Conservation (phyloP, 2,329 filamentous ascomycete species). For the Daldinia sp. region DNA sequence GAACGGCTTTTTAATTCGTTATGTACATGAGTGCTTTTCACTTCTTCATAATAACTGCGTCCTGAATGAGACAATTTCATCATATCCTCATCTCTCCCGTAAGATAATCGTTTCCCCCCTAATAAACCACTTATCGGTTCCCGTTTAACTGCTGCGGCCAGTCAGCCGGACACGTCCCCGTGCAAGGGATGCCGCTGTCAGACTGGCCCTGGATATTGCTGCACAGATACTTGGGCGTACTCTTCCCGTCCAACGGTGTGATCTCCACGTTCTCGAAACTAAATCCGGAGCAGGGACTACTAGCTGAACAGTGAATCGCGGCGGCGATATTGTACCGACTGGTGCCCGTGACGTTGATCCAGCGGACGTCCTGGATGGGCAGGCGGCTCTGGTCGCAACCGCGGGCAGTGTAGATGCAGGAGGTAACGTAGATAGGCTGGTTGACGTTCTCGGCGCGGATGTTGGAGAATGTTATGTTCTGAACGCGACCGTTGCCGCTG, state of each 20-base stretch:
- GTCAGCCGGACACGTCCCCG: slow-evolving; percentile 49
- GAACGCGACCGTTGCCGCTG: slow-evolving; percentile 51
- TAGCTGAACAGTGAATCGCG: slow-evolving; percentile 55
- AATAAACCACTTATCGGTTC: slow-evolving; percentile 30
- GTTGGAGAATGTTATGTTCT: slow-evolving; percentile 56
- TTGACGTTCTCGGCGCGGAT: slow-evolving; percentile 53
- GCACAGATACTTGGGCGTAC: slow-evolving; percentile 53
- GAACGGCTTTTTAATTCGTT: not conserved
- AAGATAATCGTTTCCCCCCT: not conserved
- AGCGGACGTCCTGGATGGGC: slow-evolving; percentile 56
- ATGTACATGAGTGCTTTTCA: not conserved
- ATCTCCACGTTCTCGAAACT: slow-evolving; percentile 57
- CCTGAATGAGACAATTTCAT: not conserved
- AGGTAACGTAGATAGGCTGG: slow-evolving; percentile 58
- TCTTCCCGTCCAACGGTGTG: slow-evolving; percentile 50
- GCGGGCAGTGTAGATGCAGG: slow-evolving; percentile 54
- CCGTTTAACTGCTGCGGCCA: slow-evolving; percentile 52
- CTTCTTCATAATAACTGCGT: not conserved
- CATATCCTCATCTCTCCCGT: not conserved
- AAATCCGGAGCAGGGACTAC: slow-evolving; percentile 55
- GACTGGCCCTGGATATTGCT: slow-evolving; percentile 52
- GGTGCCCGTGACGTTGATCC: slow-evolving; percentile 60
- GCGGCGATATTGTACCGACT: slow-evolving; percentile 58
- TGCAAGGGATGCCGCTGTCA: slow-evolving; percentile 48
- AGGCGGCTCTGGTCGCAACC: slow-evolving; percentile 53